These are phyloP conservation scores for Viridothelium virens DNA, from an alignment of 495 filamentous ascomycete genomes.

Conservation along the genomic window DNA sequence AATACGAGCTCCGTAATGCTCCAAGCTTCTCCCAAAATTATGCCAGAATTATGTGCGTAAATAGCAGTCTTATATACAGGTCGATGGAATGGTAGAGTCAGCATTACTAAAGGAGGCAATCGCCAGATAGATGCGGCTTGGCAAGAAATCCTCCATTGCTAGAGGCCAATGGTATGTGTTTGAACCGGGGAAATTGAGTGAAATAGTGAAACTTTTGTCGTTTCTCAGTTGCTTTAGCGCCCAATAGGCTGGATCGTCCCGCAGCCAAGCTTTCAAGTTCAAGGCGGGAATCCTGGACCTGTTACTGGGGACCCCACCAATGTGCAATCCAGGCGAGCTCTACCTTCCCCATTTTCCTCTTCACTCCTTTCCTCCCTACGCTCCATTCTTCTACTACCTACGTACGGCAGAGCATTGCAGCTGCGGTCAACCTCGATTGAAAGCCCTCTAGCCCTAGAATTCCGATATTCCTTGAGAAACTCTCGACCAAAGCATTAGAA, in stretches of 20 bases:
- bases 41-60: not conserved
- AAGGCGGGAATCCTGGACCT: not conserved
- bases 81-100: not conserved
- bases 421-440: not conserved
- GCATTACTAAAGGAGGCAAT: not conserved
- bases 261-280: constrained; percentile 10
- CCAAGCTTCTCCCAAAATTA: not conserved
- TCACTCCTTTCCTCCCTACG: not conserved
- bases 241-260: constrained; percentile 3
- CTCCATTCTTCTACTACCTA: not conserved
- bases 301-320: not conserved
- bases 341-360: not conserved
- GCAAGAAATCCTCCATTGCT: not conserved
- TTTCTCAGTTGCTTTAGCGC: not conserved
- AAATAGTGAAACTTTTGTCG: constrained; percentile 1
- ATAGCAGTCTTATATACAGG: not conserved
- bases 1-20: not conserved
- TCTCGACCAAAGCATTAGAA: not conserved
- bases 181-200: not conserved
- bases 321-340: constrained; percentile 8
- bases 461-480: not conserved
- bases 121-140: not conserved
- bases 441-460: not conserved
- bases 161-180: constrained; percentile 5
- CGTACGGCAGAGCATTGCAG: not conserved